Evolutionary conservation across 148 eudicot genomes (phyloP).

Genomic region (Spergularia marina): DNA sequence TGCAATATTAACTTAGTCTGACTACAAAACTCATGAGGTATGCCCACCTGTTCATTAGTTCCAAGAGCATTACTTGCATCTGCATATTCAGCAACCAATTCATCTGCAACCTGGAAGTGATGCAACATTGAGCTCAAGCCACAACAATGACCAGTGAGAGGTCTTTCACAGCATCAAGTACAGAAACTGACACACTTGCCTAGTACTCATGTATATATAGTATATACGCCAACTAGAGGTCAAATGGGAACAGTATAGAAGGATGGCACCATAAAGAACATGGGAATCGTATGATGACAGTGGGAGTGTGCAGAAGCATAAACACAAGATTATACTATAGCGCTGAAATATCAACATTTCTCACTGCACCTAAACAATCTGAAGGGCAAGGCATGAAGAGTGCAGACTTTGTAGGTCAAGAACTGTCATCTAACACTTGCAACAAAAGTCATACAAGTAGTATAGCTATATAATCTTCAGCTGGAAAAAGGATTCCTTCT

Average conservation of each 20-base stretch:
- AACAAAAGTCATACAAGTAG: neutral
- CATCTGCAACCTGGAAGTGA: constrained; percentile 83
- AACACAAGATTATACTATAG: neutral
- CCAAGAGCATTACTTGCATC: constrained; percentile 51
- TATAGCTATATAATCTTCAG: neutral
- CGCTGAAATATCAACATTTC: neutral
- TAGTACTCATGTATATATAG: too few relatives aligned
- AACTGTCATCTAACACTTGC: neutral
- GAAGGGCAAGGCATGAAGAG: neutral
- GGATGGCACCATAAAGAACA: too few relatives aligned
- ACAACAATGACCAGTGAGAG: constrained; percentile 5
- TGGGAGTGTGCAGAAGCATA: neutral
- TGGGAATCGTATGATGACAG: too few relatives aligned
- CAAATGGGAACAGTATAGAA: too few relatives aligned
- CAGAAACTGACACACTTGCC: neutral
- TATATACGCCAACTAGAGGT: too few relatives aligned
- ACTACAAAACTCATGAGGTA: neutral
- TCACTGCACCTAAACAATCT: too few relatives aligned
- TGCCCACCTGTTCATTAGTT: constrained; percentile 56
- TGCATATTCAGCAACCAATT: constrained; percentile 90
- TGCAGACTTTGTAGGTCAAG: neutral
- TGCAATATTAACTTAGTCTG: neutral
- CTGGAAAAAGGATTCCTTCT: too few relatives aligned
- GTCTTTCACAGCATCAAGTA: constrained; percentile 5
- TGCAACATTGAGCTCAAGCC: constrained; percentile 12